Evolutionary conservation across 306 rosid genomes (phyloP).

Genomic region (Cicer chorassanicum): DNA sequence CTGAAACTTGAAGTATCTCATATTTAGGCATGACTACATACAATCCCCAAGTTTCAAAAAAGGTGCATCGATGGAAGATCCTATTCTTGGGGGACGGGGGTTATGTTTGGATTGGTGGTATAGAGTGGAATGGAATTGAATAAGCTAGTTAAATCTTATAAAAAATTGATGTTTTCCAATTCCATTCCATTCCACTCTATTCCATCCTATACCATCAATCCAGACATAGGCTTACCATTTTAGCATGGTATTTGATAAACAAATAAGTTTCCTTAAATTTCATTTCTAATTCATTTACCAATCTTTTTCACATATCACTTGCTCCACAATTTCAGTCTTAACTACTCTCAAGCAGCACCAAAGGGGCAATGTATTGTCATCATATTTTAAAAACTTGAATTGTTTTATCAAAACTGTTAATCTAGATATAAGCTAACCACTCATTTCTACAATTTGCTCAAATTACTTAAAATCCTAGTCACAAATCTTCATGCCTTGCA

Average conservation of each 20-base stretch:
- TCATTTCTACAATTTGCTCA: not conserved
- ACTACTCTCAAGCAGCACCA: conserved; percentile 16
- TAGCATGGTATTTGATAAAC: conserved; percentile 20
- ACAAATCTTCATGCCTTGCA: not conserved
- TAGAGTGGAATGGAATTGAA: too few species aligned
- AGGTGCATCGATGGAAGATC: conserved; percentile 18
- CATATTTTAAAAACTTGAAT: conserved; percentile 13
- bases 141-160: too few species aligned
- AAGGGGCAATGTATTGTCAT: not conserved
- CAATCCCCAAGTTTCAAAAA: conserved; percentile 4
- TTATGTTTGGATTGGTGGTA: too few species aligned
- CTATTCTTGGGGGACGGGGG: not conserved
- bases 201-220: too few species aligned
- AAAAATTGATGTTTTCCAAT: too few species aligned
- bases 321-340: conserved; percentile 15
- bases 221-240: conserved; percentile 20
- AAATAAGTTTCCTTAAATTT: not conserved
- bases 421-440: not conserved
- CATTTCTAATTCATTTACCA: not conserved
- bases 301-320: not conserved
- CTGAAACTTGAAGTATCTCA: conserved; percentile 36
- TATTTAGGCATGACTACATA: conserved; percentile 33
- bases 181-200: too few species aligned
- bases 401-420: not conserved
- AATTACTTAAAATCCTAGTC: conserved; percentile 6